Evolutionary conservation across 208 protist species (phyloP).

Genomic region (Wallacemonas sp.): DNA sequence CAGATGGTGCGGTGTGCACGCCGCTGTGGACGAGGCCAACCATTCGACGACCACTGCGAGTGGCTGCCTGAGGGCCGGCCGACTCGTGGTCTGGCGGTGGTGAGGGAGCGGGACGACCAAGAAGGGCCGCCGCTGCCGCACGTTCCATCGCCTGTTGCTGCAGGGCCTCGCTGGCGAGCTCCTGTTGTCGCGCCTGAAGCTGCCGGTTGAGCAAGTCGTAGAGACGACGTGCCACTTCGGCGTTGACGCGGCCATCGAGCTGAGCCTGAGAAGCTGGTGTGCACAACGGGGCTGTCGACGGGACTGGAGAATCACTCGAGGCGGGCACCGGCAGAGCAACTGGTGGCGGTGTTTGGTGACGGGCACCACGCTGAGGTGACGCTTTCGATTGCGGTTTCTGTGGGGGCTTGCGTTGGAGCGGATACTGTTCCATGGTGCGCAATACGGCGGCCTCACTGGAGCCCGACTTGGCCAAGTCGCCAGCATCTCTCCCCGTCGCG

Average conservation of each 20-base stretch:
- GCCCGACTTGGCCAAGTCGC: neutral
- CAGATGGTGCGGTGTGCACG: too few relatives aligned
- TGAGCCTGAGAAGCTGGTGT: neutral
- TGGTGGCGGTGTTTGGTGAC: too few relatives aligned
- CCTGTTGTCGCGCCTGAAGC: conserved; percentile 14
- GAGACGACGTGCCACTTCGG: conserved; percentile 27
- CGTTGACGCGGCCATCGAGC: conserved; percentile 19
- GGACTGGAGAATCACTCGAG: too few relatives aligned
- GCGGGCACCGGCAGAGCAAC: too few relatives aligned
- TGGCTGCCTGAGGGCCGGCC: neutral
- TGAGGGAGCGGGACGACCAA: neutral
- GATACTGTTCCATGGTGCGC: conserved; percentile 23
- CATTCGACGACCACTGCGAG: neutral
- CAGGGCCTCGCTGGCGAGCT: neutral
- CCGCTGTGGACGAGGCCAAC: neutral
- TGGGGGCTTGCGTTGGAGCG: conserved; percentile 8
- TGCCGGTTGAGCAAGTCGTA: conserved; percentile 27
- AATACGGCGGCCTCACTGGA: conserved; percentile 6
- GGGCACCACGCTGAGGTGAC: too few relatives aligned
- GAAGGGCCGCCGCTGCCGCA: conserved; percentile 4
- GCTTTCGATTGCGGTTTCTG: neutral
- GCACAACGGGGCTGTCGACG: too few relatives aligned
- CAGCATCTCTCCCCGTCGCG: neutral
- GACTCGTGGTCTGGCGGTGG: neutral
- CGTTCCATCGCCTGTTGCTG: conserved; percentile 13